Base-by-base conservation (phyloP, 805 yeast genomes). In the Candida tallmaniae region DNA sequence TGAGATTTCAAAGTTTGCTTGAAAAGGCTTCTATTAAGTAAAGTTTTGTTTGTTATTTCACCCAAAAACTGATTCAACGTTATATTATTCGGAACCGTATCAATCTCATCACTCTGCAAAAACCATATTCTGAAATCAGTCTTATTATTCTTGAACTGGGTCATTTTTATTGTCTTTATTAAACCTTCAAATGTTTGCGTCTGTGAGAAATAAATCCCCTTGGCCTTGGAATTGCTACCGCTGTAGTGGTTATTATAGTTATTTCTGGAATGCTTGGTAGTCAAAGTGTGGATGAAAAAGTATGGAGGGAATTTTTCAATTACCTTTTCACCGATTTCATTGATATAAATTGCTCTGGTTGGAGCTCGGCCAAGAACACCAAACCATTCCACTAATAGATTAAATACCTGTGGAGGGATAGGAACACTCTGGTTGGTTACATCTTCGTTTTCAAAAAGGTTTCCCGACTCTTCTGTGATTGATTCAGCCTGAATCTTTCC, bases 341-440 rank as follows among this genome's bases (percentile, higher is more conserved):
- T 53, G 3, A 46, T 29, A 5, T 57, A 38, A 4, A 65, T 35
- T 15, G 51, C 50, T 31, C 71, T 52, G 5, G 57, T 39, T 7
- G 65, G 58, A 1, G 69, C 65, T 6, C 40, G 51, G 1, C 68
- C 66, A 1, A 55, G 48, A 15, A 73, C 32, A 0, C 83, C 83
- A 51, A 78, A 80, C 79, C 82, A 74, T 21, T 63, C 60, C 1
- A 51, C 54, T 7, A 81, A 51, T 38, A 61, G 48, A 3, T 61
- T 47, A 44, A 74, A 80, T 2, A 72, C 62, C 4, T 58, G 53
- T 5, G 69, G 70, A 0, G 74, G 58, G 0, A 80, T 54, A 26
- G 43, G 41, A 26, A 40, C 42, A 9, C 48, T 42, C 6, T 38
- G 44, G 6, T 44, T 44, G 3, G 42, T 45, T 27, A 41, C 49